phyloP scores from a whole-genome alignment of 2,329 filamentous ascomycete genomes.

The Phyllosticta paracitricarpa region DNA sequence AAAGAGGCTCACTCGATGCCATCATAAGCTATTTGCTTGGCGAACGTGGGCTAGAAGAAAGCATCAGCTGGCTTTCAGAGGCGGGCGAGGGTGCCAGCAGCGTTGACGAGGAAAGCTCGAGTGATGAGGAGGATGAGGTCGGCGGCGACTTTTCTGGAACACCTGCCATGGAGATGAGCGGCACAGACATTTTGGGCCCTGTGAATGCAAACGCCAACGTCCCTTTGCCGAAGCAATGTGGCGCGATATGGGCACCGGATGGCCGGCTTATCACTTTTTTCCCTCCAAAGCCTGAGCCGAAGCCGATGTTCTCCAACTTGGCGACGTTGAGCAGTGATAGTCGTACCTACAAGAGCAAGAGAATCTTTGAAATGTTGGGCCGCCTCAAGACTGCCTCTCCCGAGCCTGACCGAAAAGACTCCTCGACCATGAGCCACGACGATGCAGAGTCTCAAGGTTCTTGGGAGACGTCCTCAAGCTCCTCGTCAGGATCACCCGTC shows the following conservation, averaged over 20 bases:
- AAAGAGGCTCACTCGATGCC: constrained; percentile 50
- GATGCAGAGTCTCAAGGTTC: constrained; percentile 13
- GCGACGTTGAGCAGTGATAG: constrained; percentile 40
- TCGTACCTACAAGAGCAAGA: constrained; percentile 36
- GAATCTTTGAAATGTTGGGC: constrained; percentile 55
- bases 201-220: constrained; percentile 54
- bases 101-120: constrained; percentile 64
- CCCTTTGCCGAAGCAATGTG: constrained; percentile 49
- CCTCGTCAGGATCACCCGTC: constrained; percentile 23
- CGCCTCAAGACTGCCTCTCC: constrained; percentile 45
- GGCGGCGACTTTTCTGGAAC: constrained; percentile 29
- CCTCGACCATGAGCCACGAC: constrained; percentile 21
- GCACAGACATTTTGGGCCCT: constrained; percentile 41
- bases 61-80: constrained; percentile 43
- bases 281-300: constrained; percentile 41
- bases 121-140: constrained; percentile 60
- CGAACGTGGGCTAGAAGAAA: constrained; percentile 49
- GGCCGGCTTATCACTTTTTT: constrained; percentile 51
- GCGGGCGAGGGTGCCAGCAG: constrained; percentile 40
- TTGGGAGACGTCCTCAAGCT: constrained; percentile 21
- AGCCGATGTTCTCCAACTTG: constrained; percentile 37
- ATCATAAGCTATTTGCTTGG: constrained; percentile 52
- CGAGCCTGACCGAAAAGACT: constrained; percentile 30
- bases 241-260: constrained; percentile 47
- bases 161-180: constrained; percentile 38